Percentiles rank a stretch among this genome's conserved stretches.
Conservation (phyloP, 1,284 basidiomycete genomes). For the Omphalotus olearius region DNA sequence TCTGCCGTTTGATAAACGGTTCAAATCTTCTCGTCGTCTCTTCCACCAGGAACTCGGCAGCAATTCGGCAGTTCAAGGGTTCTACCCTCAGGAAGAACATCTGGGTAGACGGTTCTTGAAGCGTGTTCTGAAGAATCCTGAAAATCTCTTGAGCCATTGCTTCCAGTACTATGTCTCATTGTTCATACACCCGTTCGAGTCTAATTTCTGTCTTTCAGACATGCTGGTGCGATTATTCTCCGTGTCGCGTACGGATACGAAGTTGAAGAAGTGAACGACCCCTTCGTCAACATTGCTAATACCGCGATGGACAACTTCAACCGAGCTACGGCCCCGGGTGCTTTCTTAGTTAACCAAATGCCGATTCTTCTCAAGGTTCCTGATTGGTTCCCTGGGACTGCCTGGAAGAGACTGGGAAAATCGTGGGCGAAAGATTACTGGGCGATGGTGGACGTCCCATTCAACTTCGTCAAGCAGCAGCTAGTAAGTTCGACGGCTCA, state of each 20-base stretch:
- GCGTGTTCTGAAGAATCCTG: conserved; percentile 20
- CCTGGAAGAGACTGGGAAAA: conserved; percentile 26
- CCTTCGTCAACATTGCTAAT: conserved; percentile 20
- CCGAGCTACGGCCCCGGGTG: conserved; percentile 19
- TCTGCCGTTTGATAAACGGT: conserved; percentile 18
- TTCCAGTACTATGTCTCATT: conserved; percentile 15
- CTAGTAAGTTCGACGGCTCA: conserved; percentile 15
- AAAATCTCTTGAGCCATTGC: conserved; percentile 16
- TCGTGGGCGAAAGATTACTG: conserved; percentile 18
- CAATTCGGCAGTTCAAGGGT: conserved; percentile 15
- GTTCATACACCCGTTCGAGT: background rate
- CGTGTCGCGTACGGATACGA: conserved; percentile 29
- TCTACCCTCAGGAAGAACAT: conserved; percentile 22
- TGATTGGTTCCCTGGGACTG: conserved; percentile 32
- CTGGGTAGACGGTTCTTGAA: conserved; percentile 22
- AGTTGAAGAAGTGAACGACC: conserved; percentile 22
- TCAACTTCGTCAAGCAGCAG: conserved; percentile 24
- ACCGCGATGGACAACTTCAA: conserved; percentile 21
- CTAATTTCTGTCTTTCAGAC: conserved; percentile 16
- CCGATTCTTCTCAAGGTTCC: conserved; percentile 27
- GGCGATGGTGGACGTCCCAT: conserved; percentile 22
- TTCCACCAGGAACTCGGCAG: conserved; percentile 26
- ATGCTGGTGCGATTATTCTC: conserved; percentile 25
- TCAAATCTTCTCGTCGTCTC: conserved; percentile 15
- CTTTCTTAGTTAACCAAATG: conserved; percentile 29